Evolutionary conservation across 2,329 filamentous ascomycete species (phyloP).

Genomic region (Trichoderma sp.): DNA sequence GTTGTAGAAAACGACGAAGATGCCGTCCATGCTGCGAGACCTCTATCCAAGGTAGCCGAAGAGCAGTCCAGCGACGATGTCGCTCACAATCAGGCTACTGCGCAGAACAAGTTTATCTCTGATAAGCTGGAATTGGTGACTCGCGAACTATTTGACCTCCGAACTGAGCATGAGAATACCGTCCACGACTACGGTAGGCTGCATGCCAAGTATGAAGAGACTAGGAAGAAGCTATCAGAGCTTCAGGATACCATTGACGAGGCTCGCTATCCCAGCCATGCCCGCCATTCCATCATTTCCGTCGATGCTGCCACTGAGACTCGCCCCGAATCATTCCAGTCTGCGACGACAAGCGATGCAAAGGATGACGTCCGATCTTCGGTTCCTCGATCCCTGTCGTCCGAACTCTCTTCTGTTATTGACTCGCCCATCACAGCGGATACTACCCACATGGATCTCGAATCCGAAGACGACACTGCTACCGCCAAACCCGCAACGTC

Average conservation of each 20-base stretch:
- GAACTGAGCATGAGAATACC: conserved; percentile 85
- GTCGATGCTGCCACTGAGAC: conserved; percentile 51
- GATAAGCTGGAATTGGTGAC: conserved; percentile 92
- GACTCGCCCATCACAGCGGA: conserved; percentile 69
- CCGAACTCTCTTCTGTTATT: conserved; percentile 87
- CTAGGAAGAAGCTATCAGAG: conserved; percentile 77
- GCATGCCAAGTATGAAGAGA: conserved; percentile 87
- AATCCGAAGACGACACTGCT: conserved; percentile 45
- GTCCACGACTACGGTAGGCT: conserved; percentile 79
- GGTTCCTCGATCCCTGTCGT: conserved; percentile 82
- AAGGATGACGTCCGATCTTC: conserved; percentile 70
- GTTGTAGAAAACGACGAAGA: conserved; percentile 37
- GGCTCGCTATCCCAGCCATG: conserved; percentile 61
- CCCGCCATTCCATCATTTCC: conserved; percentile 60
- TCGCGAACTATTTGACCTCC: conserved; percentile 87
- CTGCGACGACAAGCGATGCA: conserved; percentile 67
- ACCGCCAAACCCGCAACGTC: conserved; percentile 48
- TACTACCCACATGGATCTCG: conserved; percentile 58
- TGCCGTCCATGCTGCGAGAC: background rate
- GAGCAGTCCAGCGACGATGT: background rate
- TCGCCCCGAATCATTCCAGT: conserved; percentile 82
- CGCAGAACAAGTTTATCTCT: conserved; percentile 81
- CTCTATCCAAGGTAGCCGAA: background rate
- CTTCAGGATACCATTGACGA: conserved; percentile 86
- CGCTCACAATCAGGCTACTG: conserved; percentile 58